Evolutionary conservation across 208 protist genomes (phyloP).

Genomic region (Trypanosoma theileri): DNA sequence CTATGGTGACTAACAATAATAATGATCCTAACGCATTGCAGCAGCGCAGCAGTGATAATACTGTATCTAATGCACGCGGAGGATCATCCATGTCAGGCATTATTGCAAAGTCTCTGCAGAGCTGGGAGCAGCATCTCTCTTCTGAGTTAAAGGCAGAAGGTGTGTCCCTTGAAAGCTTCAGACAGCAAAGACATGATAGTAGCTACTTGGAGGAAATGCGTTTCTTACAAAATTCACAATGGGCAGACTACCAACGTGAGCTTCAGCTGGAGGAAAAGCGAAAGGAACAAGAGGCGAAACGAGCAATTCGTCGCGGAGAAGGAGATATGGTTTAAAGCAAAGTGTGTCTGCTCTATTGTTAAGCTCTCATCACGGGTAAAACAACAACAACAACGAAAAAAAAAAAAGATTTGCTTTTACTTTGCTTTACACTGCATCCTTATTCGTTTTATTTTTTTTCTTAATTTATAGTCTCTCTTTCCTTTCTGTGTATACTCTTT

Average conservation of each 20-base stretch:
- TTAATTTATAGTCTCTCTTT: conserved; percentile 14
- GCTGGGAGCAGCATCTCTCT: conserved; percentile 64
- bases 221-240: conserved; percentile 61
- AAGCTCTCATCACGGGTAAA: too few species aligned
- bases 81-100: conserved; percentile 37
- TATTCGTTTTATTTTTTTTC: conserved; percentile 4
- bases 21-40: not conserved
- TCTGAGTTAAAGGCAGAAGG: conserved; percentile 54
- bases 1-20: too few species aligned
- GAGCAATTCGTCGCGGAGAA: conserved; percentile 62
- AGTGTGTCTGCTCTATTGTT: too few species aligned
- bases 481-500: too few species aligned
- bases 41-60: not conserved
- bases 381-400: conserved; percentile 1
- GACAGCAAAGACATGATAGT: conserved; percentile 41
- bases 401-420: conserved; percentile 15
- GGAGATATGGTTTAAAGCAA: conserved; percentile 2
- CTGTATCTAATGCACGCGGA: not conserved
- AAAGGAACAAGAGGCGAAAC: conserved; percentile 46
- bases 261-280: conserved; percentile 48
- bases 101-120: conserved; percentile 58
- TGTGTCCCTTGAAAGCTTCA: conserved; percentile 71
- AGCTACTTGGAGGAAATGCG: conserved; percentile 68
- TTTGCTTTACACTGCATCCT: conserved; percentile 2
- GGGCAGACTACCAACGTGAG: conserved; percentile 73